Percentiles rank a stretch among this genome's conserved stretches.
Conservation (phyloP, 2,329 filamentous ascomycete genomes). For the Colletotrichum cereale region DNA sequence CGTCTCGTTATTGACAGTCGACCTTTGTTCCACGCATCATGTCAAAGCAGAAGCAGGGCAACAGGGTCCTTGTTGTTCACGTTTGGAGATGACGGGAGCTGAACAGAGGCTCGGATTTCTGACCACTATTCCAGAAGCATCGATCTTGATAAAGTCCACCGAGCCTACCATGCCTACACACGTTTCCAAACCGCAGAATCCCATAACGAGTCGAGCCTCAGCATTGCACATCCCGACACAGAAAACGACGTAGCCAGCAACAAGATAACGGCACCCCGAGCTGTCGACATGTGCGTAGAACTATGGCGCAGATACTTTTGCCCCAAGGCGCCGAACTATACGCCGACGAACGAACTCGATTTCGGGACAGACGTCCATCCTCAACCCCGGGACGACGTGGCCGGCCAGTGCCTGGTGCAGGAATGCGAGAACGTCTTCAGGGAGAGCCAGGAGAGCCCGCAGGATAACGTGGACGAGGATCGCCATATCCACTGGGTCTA, state of each 20-base stretch:
- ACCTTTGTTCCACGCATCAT: neutral
- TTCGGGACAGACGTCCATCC: neutral
- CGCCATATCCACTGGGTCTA: slow-evolving; percentile 26
- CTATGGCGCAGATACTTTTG: slow-evolving; percentile 33
- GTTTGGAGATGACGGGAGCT: neutral
- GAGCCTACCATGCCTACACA: neutral
- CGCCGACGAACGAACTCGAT: neutral
- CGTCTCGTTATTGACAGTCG: neutral
- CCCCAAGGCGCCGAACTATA: slow-evolving; percentile 20
- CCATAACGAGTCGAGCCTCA: neutral
- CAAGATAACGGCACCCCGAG: neutral
- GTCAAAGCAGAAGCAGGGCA: neutral
- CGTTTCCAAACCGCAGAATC: neutral
- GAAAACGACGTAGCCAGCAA: neutral
- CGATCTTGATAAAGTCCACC: neutral
- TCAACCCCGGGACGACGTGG: neutral
- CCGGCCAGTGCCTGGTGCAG: neutral
- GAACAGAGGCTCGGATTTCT: neutral
- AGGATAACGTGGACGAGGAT: neutral
- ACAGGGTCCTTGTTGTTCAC: neutral
- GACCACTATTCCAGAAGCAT: neutral
- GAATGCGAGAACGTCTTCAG: slow-evolving; percentile 21
- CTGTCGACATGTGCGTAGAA: slow-evolving; percentile 16
- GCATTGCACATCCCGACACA: neutral
- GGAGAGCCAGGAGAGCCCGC: slow-evolving; percentile 23